Conservation (phyloP, 768 basidiomycete genomes). For the Russula lepida region DNA sequence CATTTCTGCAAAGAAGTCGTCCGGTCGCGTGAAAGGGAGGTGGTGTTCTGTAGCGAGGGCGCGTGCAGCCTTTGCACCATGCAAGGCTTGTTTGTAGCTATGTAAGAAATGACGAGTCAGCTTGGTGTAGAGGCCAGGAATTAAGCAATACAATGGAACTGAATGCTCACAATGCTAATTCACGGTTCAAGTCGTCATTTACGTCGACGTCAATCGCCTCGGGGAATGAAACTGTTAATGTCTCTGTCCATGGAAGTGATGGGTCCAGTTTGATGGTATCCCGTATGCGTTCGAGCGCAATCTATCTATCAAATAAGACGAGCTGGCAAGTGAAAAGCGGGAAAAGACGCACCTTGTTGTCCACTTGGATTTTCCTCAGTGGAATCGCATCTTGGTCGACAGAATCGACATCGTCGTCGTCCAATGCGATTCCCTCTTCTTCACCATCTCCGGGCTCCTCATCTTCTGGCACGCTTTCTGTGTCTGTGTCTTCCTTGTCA, state of each 20-base stretch:
- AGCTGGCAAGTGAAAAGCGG: neutral
- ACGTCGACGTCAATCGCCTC: slow-evolving; percentile 68
- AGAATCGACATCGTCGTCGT: slow-evolving; percentile 52
- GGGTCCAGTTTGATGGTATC: slow-evolving; percentile 68
- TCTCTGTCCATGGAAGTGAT: slow-evolving; percentile 79
- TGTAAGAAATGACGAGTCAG: neutral
- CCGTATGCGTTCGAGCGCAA: slow-evolving; percentile 73
- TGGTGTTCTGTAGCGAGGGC: slow-evolving; percentile 69
- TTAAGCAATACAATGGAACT: neutral
- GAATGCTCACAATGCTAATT: slow-evolving; percentile 75
- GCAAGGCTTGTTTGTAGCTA: slow-evolving; percentile 94
- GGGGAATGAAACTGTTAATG: slow-evolving; percentile 63
- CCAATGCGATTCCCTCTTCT: slow-evolving; percentile 45
- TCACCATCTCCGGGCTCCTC: slow-evolving; percentile 24
- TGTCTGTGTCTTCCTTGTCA: slow-evolving; percentile 31
- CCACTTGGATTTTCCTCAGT: slow-evolving; percentile 72
- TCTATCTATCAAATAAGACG: slow-evolving; percentile 32
- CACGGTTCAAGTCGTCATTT: slow-evolving; percentile 85
- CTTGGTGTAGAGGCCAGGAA: neutral
- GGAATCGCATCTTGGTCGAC: slow-evolving; percentile 78
- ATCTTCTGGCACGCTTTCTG: slow-evolving; percentile 25
- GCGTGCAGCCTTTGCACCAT: slow-evolving; percentile 69
- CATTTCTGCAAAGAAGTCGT: slow-evolving; percentile 98
- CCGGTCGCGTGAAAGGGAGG: slow-evolving; percentile 82
- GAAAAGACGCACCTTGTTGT: slow-evolving; percentile 56